Conservation (phyloP, 495 filamentous ascomycete genomes). For the Paragyromitra xinjiangensis region DNA sequence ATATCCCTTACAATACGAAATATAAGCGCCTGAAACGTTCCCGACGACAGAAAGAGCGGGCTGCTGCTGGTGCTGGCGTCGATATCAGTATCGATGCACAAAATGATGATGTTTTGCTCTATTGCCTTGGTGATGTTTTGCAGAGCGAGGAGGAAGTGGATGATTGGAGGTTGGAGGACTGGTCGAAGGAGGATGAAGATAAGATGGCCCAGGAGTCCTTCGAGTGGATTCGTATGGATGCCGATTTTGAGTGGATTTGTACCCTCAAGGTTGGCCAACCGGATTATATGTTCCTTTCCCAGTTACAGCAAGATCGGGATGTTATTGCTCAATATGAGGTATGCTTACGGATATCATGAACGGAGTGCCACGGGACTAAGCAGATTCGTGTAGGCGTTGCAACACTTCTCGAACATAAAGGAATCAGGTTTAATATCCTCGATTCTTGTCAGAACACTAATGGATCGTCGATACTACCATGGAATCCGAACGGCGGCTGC, state of each 20-base stretch:
- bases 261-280: conserved; percentile 80
- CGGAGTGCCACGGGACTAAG: conserved; percentile 13
- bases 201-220: conserved; percentile 95
- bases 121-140: conserved; percentile 91
- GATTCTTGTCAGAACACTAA: conserved; percentile 83
- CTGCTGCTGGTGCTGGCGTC: conserved; percentile 68
- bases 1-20: conserved; percentile 98
- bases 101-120: conserved; percentile 81
- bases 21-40: conserved; percentile 97
- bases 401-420: conserved; percentile 53
- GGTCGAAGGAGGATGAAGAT: conserved; percentile 83
- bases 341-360: conserved; percentile 47
- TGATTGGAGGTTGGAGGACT: conserved; percentile 86
- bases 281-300: conserved; percentile 95
- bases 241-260: conserved; percentile 98
- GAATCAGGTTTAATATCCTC: conserved; percentile 74
- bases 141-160: conserved; percentile 79
- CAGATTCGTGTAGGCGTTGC: conserved; percentile 45
- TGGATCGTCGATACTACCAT: conserved; percentile 92
- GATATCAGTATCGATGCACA: conserved; percentile 72
- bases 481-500: conserved; percentile 87
- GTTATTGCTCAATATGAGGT: conserved; percentile 93
- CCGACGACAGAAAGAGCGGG: conserved; percentile 83
- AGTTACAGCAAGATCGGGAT: conserved; percentile 96
- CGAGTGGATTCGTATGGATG: conserved; percentile 98